Base-by-base conservation (phyloP, 2,329 filamentous ascomycete species). In the Ustilaginoidea virens region DNA sequence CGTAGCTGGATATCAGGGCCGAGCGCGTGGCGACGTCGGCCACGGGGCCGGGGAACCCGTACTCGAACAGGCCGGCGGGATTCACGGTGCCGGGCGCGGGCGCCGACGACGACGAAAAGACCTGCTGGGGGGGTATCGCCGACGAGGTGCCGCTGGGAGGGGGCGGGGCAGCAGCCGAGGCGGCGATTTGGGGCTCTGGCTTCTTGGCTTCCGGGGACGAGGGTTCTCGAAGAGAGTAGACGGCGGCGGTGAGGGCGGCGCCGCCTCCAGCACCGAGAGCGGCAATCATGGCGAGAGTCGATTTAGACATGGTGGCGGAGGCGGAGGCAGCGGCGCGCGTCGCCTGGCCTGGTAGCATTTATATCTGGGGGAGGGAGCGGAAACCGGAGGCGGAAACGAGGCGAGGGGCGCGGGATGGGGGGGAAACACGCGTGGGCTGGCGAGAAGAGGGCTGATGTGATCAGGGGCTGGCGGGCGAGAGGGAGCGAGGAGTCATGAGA, bases 1-100 rank as follows among this genome's bases (percentile, higher is more conserved):
- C 87, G 67, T 78, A 98, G 43, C 80, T 76, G 18, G 86, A 92
- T 39, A 86, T 69, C 30, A 96, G 69, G 19, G 82, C 80, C 16
- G 72, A 61, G 21, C 83, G 77, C 31, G 67, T 68, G 31, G 85
- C 76, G 24, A 92, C 64, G 55, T 98, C 90, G 44, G 77, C 67
- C 22, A 93, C 61, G 18, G 90, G 90, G 33, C 90, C 90, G 0
- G 90, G 87, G 56, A 96, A 94, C 45, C 90, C 80, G 50, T 87
- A 87, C 42, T 85, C 69, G 54, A 85, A 80, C 40, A 87, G 66
- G 9, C 80, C 80, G 21, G 74, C 60, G 4, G 81, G 80, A 52
- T 87, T 68, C 45, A 86, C 78, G 20, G 67, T 71, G 8, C 57
- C 46, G 28, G 49, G 44, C 28, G 48, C 38, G 17, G 52, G 43